Evolutionary conservation across 108 stramenopile species (phyloP), one percentile per base, ranked within the genome.

Genomic region (Stephanodiscus minutulus): DNA sequence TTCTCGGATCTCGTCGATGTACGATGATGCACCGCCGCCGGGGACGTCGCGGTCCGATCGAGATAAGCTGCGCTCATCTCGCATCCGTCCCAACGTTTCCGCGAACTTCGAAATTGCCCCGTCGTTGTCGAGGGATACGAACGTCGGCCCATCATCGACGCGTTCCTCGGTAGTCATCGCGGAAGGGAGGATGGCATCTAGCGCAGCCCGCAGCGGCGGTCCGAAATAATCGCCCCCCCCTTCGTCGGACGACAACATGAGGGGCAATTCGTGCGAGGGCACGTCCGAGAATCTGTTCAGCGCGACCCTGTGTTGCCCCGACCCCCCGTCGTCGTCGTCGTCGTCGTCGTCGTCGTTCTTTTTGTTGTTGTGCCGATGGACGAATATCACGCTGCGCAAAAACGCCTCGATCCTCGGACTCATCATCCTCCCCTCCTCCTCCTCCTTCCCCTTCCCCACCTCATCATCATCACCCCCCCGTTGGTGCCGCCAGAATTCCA

Each of bases 221-320:
- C n/a, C 29, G 25, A 59, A 43, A 28, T 7, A 15, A 29, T 27
- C 25, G 58, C 6, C 29, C 7, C 5, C 7, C 1, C 24, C 56
- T 1, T 3, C 31, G 18, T 9, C 56, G 58, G 50, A 56, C 35
- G n/a, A 10, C 3, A 60, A 0, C 28, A 52, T 36, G 46, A 63
- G 60, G 20, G 79, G 79, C 60, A 70, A 50, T 20, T 80, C 73
- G 28, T 55, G 31, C 41, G 29, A n/a, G 9, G 20, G 27, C 61
- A 75, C 22, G 55, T 80, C 79, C 29, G 79, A 74, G 56, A 80
- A 80, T 64, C 68, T 66, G 59, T 80, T 80, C 12, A 80, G 28
- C 27, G 79, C 74, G 35, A 80, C 73, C 18, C 47, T 12, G 31
- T 80, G 73, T 10, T 0, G 22, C 28, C 17, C 27, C 56, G 24